Conservation (phyloP, 2,329 filamentous ascomycete genomes). For the Trichoderma sp. region DNA sequence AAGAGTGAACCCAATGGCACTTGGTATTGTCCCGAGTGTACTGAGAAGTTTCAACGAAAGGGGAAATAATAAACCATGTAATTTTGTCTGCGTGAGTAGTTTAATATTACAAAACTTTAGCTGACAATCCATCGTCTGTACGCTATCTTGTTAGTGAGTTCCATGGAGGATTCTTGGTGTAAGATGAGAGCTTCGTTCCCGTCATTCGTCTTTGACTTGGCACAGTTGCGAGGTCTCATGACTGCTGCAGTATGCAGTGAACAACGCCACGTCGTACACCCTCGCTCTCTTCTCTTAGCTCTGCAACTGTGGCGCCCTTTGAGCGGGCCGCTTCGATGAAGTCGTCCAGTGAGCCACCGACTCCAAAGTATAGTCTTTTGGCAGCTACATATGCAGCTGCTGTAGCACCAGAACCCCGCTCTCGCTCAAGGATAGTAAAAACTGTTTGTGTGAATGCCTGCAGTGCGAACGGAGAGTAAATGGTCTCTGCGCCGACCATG, state of each 20-base stretch:
- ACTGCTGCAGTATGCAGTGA: constrained; percentile 43
- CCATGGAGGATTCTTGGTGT: too few species aligned
- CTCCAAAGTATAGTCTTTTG: constrained; percentile 81
- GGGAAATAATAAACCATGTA: constrained; percentile 28
- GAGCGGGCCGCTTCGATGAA: constrained; percentile 58
- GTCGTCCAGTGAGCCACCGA: constrained; percentile 78
- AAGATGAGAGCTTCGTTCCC: background rate
- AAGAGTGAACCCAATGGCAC: constrained; percentile 68
- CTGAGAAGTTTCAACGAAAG: constrained; percentile 50
- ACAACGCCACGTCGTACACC: constrained; percentile 65
- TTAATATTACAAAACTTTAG: background rate
- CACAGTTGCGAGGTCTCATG: background rate
- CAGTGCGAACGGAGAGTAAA: constrained; percentile 75
- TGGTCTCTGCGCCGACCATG: constrained; percentile 76
- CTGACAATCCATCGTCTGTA: background rate
- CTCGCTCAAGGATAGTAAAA: constrained; percentile 56
- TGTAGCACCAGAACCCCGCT: constrained; percentile 41
- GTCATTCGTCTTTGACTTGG: background rate
- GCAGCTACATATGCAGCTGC: constrained; percentile 70
- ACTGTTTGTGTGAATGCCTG: constrained; percentile 68
- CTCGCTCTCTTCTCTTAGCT: constrained; percentile 59
- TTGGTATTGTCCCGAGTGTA: constrained; percentile 68
- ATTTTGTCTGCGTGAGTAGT: background rate
- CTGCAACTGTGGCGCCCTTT: constrained; percentile 51
- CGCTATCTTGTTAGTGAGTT: background rate